Conservation (phyloP, 352 stramenopile species). For the Phytophthora chlamydospora region DNA sequence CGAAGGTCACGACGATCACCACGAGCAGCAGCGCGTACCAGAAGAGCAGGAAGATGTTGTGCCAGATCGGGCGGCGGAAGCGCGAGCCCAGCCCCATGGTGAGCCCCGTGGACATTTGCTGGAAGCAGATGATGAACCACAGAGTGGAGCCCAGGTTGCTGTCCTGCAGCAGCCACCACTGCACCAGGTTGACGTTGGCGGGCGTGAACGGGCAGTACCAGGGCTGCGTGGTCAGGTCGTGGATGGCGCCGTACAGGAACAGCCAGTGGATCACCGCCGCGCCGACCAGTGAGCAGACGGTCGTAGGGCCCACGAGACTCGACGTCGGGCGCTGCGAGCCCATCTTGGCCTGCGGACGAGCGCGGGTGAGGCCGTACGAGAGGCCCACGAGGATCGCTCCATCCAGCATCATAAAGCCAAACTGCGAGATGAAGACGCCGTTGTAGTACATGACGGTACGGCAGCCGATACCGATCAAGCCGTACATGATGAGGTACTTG, state of each 20-base stretch:
- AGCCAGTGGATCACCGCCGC: slow-evolving; percentile 71
- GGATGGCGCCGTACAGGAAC: slow-evolving; percentile 72
- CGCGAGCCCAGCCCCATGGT: slow-evolving; percentile 65
- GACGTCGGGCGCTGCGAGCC: slow-evolving; percentile 79
- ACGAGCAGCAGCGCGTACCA: slow-evolving; percentile 66
- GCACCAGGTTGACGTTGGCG: slow-evolving; percentile 66
- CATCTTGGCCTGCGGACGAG: slow-evolving; percentile 60
- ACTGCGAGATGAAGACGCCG: slow-evolving; percentile 87
- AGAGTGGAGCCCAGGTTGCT: slow-evolving; percentile 66
- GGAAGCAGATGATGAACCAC: slow-evolving; percentile 70
- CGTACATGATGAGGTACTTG: slow-evolving; percentile 92
- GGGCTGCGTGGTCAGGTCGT: slow-evolving; percentile 55
- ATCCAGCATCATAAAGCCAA: slow-evolving; percentile 85
- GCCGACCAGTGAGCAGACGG: slow-evolving; percentile 66
- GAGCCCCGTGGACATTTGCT: slow-evolving; percentile 73
- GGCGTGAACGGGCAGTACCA: slow-evolving; percentile 82
- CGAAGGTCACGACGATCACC: slow-evolving; percentile 59
- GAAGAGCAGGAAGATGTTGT: slow-evolving; percentile 68
- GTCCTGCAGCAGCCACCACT: slow-evolving; percentile 80
- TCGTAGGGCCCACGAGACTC: slow-evolving; percentile 81
- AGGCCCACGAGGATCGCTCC: slow-evolving; percentile 80
- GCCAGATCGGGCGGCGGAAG: slow-evolving; percentile 69
- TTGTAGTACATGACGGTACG: slow-evolving; percentile 90
- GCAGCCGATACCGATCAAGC: slow-evolving; percentile 81
- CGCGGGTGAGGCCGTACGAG: slow-evolving; percentile 81